These are phyloP conservation scores for Hypocrella siamensis DNA, from an alignment of 2,329 filamentous ascomycete genomes.

Conservation along the genomic window DNA sequence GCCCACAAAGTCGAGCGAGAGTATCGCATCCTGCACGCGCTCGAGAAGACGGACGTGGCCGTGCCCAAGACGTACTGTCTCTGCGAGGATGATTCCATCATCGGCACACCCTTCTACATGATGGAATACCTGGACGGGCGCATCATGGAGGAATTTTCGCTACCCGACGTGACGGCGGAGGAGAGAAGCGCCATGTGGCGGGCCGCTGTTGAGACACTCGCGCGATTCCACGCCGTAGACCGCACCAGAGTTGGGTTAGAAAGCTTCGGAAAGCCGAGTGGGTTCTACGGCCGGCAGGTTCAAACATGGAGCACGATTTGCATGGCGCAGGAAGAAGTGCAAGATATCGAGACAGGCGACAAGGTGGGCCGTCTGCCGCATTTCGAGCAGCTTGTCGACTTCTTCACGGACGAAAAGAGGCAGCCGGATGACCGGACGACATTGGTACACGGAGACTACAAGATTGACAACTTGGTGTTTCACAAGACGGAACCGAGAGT, in stretches of 20 bases:
- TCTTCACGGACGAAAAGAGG: slow-evolving; percentile 52
- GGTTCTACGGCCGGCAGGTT: slow-evolving; percentile 79
- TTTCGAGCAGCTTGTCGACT: slow-evolving; percentile 63
- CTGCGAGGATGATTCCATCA: slow-evolving; percentile 64
- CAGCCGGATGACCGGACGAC: slow-evolving; percentile 67
- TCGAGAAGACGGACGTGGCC: slow-evolving; percentile 65
- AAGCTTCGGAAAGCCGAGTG: slow-evolving; percentile 53
- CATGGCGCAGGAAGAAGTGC: slow-evolving; percentile 55
- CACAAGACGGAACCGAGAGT: slow-evolving; percentile 77
- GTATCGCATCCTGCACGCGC: slow-evolving; percentile 75
- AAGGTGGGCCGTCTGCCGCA: slow-evolving; percentile 72
- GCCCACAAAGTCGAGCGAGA: slow-evolving; percentile 96
- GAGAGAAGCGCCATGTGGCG: slow-evolving; percentile 74
- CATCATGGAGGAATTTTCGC: slow-evolving; percentile 77
- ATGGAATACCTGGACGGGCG: slow-evolving; percentile 93
- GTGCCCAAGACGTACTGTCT: slow-evolving; percentile 73
- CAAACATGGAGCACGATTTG: slow-evolving; percentile 70
- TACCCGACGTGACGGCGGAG: slow-evolving; percentile 53
- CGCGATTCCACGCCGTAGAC: slow-evolving; percentile 66
- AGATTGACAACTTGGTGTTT: slow-evolving; percentile 83
- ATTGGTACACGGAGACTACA: slow-evolving; percentile 91
- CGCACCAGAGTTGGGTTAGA: slow-evolving; percentile 51
- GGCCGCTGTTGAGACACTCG: slow-evolving; percentile 68
- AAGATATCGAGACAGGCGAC: slow-evolving; percentile 61
- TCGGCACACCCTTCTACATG: slow-evolving; percentile 91